phyloP scores from a whole-genome alignment of 805 yeast species.

The Wickerhamomyces tratensis region DNA sequence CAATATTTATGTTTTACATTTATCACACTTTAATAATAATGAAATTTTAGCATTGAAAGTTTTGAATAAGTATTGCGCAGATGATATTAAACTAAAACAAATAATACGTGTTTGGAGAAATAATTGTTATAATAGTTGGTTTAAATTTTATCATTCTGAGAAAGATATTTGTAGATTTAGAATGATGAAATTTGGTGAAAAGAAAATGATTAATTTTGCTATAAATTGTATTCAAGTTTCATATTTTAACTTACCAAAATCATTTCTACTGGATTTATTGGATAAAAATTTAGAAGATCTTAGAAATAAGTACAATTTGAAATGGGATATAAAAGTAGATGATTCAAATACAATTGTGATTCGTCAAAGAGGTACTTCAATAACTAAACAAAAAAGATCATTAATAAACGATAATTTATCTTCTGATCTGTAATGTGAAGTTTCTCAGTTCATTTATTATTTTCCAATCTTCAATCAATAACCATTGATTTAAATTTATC shows the following conservation, averaged over 20 bases:
- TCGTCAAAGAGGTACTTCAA: not conserved
- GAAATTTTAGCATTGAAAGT: conserved; percentile 9
- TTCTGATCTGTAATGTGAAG: too few relatives aligned
- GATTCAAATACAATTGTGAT: not conserved
- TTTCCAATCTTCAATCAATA: too few relatives aligned
- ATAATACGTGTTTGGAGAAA: conserved; percentile 23
- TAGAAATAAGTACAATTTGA: conserved; percentile 1
- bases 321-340: conserved; percentile 5
- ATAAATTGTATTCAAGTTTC: conserved; percentile 24
- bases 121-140: conserved; percentile 24
- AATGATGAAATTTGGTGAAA: conserved; percentile 35
- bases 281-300: conserved; percentile 3
- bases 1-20: conserved; percentile 34
- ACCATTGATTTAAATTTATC: too few relatives aligned
- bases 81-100: conserved; percentile 25
- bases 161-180: conserved; percentile 5
- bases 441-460: too few relatives aligned
- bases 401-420: too few relatives aligned
- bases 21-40: conserved; percentile 15
- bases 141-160: conserved; percentile 13
- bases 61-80: conserved; percentile 18
- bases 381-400: too few relatives aligned
- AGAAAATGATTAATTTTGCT: conserved; percentile 23
- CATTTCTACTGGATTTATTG: conserved; percentile 7
- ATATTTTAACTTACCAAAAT: conserved; percentile 25